phyloP scores from a whole-genome alignment of 768 basidiomycete genomes.

The Thelephora ganbajun region DNA sequence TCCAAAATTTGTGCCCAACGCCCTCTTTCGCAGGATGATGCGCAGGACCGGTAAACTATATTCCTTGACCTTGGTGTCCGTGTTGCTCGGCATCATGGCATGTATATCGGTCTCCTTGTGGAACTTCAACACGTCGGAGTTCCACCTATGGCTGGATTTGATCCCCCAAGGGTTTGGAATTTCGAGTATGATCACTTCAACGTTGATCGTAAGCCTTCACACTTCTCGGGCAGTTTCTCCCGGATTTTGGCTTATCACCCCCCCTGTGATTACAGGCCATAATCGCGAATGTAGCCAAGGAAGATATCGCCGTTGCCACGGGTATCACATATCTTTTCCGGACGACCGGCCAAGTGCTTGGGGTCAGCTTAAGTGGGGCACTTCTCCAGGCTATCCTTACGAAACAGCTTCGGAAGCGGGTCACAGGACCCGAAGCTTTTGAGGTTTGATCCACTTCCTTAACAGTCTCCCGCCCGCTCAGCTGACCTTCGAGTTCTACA shows the following conservation, averaged over 20 bases:
- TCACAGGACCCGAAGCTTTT: constrained; percentile 61
- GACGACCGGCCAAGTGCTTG: constrained; percentile 90
- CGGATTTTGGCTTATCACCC: not conserved
- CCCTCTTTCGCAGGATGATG: constrained; percentile 50
- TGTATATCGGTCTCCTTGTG: constrained; percentile 50
- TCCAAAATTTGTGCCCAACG: not conserved
- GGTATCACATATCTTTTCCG: constrained; percentile 91
- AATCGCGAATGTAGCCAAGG: constrained; percentile 67
- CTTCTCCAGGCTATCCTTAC: constrained; percentile 72
- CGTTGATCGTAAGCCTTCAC: constrained; percentile 45
- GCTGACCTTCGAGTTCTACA: constrained; percentile 2
- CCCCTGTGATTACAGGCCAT: constrained; percentile 43
- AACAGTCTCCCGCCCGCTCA: constrained; percentile 1
- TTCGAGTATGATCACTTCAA: constrained; percentile 75
- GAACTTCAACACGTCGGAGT: constrained; percentile 42
- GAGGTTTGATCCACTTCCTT: constrained; percentile 34
- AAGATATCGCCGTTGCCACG: constrained; percentile 80
- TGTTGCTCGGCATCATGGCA: constrained; percentile 44
- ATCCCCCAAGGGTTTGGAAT: constrained; percentile 76
- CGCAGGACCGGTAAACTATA: constrained; percentile 79
- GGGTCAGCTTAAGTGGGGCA: constrained; percentile 79
- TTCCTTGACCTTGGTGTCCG: constrained; percentile 52
- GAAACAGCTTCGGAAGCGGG: constrained; percentile 52
- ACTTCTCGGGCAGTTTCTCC: constrained; percentile 1
- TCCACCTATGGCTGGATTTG: constrained; percentile 67